Conservation (phyloP, 441 rosid species). For the Syzygium malaccense region DNA sequence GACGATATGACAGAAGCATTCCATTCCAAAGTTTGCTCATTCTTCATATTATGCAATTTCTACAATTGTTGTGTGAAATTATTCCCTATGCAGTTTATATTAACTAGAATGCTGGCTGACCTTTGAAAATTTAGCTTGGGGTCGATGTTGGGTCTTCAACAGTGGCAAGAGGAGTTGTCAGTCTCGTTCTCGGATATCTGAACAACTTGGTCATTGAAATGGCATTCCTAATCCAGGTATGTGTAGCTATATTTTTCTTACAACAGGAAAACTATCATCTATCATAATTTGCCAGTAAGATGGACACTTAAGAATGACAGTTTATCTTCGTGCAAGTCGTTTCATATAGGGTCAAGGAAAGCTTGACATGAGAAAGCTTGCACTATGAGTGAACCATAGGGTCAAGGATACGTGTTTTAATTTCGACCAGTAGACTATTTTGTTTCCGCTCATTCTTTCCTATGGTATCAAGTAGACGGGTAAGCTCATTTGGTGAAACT, state of each 20-base stretch:
- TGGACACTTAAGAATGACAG: not conserved
- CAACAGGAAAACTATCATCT: not conserved
- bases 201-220: constrained; percentile 83
- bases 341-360: no score
- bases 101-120: not conserved
- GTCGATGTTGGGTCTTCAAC: constrained; percentile 92
- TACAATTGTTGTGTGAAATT: not conserved
- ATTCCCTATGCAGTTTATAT: not conserved
- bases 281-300: not conserved
- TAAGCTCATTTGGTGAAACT: not conserved
- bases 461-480: not conserved
- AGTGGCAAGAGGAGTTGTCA: constrained; percentile 82
- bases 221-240: constrained; percentile 93
- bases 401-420: not conserved
- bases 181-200: constrained; percentile 79
- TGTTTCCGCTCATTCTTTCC: not conserved
- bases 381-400: not conserved
- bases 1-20: not conserved
- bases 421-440: not conserved
- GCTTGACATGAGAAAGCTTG: not conserved
- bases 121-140: constrained; percentile 38
- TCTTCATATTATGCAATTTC: not conserved
- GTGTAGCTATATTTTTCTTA: not conserved
- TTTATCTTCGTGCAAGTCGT: not conserved
- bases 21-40: not conserved